Conservation (phyloP, 2,329 filamentous ascomycete genomes). For the Tolypocladium cylindrosporum region DNA sequence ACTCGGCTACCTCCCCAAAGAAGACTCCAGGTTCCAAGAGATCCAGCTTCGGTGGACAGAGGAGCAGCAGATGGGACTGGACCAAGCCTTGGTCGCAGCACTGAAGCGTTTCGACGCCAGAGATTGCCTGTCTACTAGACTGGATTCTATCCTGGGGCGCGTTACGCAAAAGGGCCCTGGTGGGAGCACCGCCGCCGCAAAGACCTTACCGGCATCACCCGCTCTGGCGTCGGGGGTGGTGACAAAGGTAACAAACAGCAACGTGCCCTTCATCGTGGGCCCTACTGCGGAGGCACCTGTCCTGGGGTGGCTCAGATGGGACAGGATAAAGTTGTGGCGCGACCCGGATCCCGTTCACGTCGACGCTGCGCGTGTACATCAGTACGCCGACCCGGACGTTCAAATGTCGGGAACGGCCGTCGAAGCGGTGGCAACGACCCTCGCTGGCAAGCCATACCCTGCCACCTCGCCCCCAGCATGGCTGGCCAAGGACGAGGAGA, state of each 20-base stretch:
- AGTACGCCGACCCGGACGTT: slow-evolving; percentile 32
- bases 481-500: slow-evolving; percentile 35
- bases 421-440: slow-evolving; percentile 28
- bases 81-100: slow-evolving; percentile 31
- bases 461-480: slow-evolving; percentile 42
- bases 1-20: slow-evolving; percentile 25
- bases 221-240: not conserved
- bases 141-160: slow-evolving; percentile 30
- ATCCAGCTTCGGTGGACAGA: slow-evolving; percentile 40
- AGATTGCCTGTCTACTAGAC: slow-evolving; percentile 22
- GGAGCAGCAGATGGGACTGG: slow-evolving; percentile 30
- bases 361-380: slow-evolving; percentile 17
- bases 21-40: slow-evolving; percentile 34
- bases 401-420: slow-evolving; percentile 32
- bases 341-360: slow-evolving; percentile 28
- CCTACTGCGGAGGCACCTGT: slow-evolving; percentile 29
- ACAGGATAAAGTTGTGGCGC: slow-evolving; percentile 31
- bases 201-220: slow-evolving; percentile 4
- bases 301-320: slow-evolving; percentile 32
- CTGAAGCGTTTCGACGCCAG: slow-evolving; percentile 31
- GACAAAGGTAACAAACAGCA: slow-evolving; percentile 7
- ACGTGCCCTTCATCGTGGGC: slow-evolving; percentile 19
- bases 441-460: slow-evolving; percentile 38
- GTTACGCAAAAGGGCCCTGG: slow-evolving; percentile 12
- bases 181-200: not conserved